These are phyloP conservation scores for Ogataea philodendri DNA, from an alignment of 805 yeast species.

Conservation along the genomic window DNA sequence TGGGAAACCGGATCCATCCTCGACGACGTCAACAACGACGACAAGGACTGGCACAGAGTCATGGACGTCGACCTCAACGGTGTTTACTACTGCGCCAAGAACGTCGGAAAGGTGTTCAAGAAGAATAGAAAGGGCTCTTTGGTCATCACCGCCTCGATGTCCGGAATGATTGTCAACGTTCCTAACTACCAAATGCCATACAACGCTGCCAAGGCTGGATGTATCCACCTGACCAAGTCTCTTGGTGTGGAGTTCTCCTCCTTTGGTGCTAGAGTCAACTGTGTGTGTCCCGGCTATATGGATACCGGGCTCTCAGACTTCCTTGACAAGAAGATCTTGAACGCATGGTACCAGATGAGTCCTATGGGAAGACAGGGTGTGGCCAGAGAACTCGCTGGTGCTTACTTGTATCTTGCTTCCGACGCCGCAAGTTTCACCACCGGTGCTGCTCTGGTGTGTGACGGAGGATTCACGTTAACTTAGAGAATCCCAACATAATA, in stretches of 20 bases:
- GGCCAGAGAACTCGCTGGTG: slow-evolving; percentile 52
- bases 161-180: slow-evolving; percentile 52
- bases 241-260: slow-evolving; percentile 48
- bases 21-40: slow-evolving; percentile 35
- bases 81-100: slow-evolving; percentile 52
- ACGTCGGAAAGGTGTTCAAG: slow-evolving; percentile 47
- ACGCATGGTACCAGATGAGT: slow-evolving; percentile 32
- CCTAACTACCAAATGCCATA: slow-evolving; percentile 53
- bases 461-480: slow-evolving; percentile 45
- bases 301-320: slow-evolving; percentile 43
- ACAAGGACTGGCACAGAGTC: slow-evolving; percentile 38
- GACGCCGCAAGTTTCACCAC: slow-evolving; percentile 51
- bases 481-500: slow-evolving; percentile 7
- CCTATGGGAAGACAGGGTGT: slow-evolving; percentile 54
- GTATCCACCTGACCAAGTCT: slow-evolving; percentile 47
- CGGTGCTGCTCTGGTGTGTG: slow-evolving; percentile 50
- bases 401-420: slow-evolving; percentile 50
- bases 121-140: slow-evolving; percentile 48
- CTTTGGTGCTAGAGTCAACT: slow-evolving; percentile 49
- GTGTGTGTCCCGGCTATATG: slow-evolving; percentile 53
- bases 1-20: slow-evolving; percentile 36
- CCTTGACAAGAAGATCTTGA: slow-evolving; percentile 28
- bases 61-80: slow-evolving; percentile 51
- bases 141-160: slow-evolving; percentile 55
- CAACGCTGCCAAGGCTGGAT: slow-evolving; percentile 51